Conservation (phyloP, 1,284 basidiomycete species). For the Ustilago esculenta region DNA sequence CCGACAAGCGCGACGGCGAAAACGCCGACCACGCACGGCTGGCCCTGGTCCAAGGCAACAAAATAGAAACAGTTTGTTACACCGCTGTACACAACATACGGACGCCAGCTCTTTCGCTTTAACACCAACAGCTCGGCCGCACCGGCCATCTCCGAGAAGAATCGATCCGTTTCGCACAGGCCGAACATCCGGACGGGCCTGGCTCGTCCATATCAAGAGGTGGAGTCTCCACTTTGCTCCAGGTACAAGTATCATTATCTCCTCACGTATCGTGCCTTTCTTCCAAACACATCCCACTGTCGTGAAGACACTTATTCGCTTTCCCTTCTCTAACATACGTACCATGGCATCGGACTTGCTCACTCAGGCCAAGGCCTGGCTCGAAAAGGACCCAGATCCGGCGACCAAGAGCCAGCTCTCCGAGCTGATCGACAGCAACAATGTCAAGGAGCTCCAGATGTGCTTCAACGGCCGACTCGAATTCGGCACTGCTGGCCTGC, state of each 20-base stretch:
- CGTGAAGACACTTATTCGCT: no score
- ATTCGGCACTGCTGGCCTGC: conserved; percentile 58
- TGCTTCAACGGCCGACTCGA: conserved; percentile 53
- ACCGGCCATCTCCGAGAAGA: conserved; percentile 44
- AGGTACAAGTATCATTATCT: conserved; percentile 3
- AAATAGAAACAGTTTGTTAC: no score
- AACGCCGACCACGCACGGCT: no score
- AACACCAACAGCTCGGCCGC: no score
- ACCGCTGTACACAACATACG: no score
- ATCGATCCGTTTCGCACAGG: background rate
- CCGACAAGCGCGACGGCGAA: conserved; percentile 1
- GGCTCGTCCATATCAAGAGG: conserved; percentile 1
- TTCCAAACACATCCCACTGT: no score
- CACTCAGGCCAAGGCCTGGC: conserved; percentile 49
- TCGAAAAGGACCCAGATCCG: conserved; percentile 54
- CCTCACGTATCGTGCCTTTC: background rate
- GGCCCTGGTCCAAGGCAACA: no score
- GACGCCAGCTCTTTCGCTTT: no score
- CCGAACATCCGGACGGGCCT: conserved; percentile 24
- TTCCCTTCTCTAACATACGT: no score
- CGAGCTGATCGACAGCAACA: conserved; percentile 35
- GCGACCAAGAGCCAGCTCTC: conserved; percentile 36
- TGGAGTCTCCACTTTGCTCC: conserved; percentile 1
- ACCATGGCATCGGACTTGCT: conserved; percentile 28
- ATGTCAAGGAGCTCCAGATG: conserved; percentile 39